These are phyloP conservation scores for Mycena galopus DNA, from an alignment of 768 basidiomycete species.

Conservation along the genomic window DNA sequence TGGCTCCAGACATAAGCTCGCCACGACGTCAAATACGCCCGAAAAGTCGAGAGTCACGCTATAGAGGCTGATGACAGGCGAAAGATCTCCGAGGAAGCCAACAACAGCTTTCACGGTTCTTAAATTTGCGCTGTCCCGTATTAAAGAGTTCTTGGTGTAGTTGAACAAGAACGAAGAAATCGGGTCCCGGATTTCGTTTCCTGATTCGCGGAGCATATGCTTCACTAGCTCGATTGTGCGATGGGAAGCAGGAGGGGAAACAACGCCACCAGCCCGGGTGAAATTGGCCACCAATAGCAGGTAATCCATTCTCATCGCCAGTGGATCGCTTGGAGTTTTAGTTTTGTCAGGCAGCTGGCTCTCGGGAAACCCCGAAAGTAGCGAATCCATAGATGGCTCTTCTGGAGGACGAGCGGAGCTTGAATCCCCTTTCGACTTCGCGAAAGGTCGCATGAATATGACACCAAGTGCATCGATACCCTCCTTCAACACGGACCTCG, in stretches of 20 bases:
- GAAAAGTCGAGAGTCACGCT: constrained; percentile 67
- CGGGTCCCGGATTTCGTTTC: constrained; percentile 50
- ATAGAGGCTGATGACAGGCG: constrained; percentile 67
- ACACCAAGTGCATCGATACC: constrained; percentile 77
- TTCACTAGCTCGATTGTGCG: constrained; percentile 69
- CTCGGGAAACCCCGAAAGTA: constrained; percentile 48
- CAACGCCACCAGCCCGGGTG: constrained; percentile 63
- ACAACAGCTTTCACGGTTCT: constrained; percentile 63
- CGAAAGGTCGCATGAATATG: constrained; percentile 62
- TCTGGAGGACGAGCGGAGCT: constrained; percentile 45
- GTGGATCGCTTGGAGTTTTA: constrained; percentile 65
- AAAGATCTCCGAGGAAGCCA: constrained; percentile 66
- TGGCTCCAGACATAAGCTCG: constrained; percentile 58
- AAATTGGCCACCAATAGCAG: constrained; percentile 66
- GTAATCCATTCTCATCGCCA: constrained; percentile 75
- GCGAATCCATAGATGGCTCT: constrained; percentile 40
- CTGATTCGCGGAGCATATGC: constrained; percentile 66
- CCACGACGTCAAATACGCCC: constrained; percentile 65
- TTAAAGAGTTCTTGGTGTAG: constrained; percentile 63
- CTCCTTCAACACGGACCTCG: constrained; percentile 70
- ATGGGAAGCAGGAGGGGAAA: constrained; percentile 54
- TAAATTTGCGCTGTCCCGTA: constrained; percentile 56
- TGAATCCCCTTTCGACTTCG: constrained; percentile 60
- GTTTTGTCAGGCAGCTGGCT: constrained; percentile 56
- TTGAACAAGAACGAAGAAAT: constrained; percentile 68